These are phyloP conservation scores for Cercospora canescens DNA, from an alignment of 2,329 filamentous ascomycete genomes.

Conservation along the genomic window DNA sequence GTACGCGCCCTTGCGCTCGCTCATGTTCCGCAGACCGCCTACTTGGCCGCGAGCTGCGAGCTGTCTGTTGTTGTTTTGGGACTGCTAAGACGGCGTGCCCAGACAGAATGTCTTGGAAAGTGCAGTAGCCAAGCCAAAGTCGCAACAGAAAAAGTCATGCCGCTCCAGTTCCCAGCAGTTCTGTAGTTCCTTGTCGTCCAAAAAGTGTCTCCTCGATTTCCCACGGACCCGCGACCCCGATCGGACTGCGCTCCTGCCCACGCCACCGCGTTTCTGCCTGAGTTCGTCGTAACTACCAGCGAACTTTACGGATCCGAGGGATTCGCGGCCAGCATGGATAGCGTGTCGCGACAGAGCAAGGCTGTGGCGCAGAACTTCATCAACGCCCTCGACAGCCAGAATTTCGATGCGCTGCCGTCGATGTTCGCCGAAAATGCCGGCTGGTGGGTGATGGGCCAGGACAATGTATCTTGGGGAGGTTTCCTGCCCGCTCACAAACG, in stretches of 20 bases:
- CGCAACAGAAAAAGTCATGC: slow-evolving; percentile 1
- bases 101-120: slow-evolving; percentile 9
- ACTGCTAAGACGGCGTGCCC: slow-evolving; percentile 8
- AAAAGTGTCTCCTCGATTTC: not conserved
- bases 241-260: not conserved
- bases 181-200: not conserved
- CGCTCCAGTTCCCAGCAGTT: not conserved
- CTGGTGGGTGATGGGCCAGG: slow-evolving; percentile 11
- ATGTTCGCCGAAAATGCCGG: slow-evolving; percentile 7
- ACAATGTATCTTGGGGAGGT: slow-evolving; percentile 8
- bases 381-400: slow-evolving; percentile 8
- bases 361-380: slow-evolving; percentile 10
- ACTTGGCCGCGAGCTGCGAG: not conserved
- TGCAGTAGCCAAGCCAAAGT: slow-evolving; percentile 8
- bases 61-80: not conserved
- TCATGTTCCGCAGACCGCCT: slow-evolving; percentile 29
- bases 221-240: not conserved
- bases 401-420: slow-evolving; percentile 4
- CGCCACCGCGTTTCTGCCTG: not conserved
- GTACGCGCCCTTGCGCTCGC: slow-evolving; percentile 45
- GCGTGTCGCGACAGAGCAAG: slow-evolving; percentile 7
- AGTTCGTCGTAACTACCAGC: not conserved
- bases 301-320: not conserved
- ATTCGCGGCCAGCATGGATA: slow-evolving; percentile 5
- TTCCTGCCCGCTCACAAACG: not conserved